Evolutionary conservation across 345 rosid genomes (phyloP).

Genomic region (Eutrema heterophyllum): DNA sequence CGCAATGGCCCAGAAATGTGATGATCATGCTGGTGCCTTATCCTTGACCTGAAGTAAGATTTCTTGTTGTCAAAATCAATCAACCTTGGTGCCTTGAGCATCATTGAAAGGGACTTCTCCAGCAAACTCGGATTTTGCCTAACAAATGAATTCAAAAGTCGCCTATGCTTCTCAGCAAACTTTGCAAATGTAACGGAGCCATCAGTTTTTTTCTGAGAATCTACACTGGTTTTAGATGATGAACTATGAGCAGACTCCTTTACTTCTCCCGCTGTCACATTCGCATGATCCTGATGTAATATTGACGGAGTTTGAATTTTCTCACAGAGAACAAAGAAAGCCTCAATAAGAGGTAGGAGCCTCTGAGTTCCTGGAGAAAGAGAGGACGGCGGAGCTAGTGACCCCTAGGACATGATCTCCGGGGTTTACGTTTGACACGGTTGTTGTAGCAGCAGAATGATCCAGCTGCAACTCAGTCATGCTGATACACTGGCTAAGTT

Average conservation of each 20-base stretch:
- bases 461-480: conserved; percentile 80
- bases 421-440: conserved; percentile 39
- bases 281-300: conserved; percentile 63
- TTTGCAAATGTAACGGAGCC: conserved; percentile 72
- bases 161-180: conserved; percentile 94
- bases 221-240: conserved; percentile 39
- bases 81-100: conserved; percentile 90
- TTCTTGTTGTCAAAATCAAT: conserved; percentile 95
- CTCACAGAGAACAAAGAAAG: conserved; percentile 92
- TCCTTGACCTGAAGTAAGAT: conserved; percentile 88
- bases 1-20: conserved; percentile 88
- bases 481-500: conserved; percentile 83
- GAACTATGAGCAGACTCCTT: conserved; percentile 67
- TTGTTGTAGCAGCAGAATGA: conserved; percentile 46
- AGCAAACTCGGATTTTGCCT: conserved; percentile 82
- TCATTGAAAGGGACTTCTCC: conserved; percentile 89
- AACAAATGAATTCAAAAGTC: conserved; percentile 83
- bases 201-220: conserved; percentile 67
- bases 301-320: conserved; percentile 61
- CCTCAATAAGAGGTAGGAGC: conserved; percentile 89
- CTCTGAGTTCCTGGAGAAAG: conserved; percentile 96
- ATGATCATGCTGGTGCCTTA: conserved; percentile 86
- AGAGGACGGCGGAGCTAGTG: conserved; percentile 57
- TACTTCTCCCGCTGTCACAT: conserved; percentile 74
- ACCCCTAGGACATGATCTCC: conserved; percentile 62